Base-by-base conservation (phyloP, 768 basidiomycete species). In the Sarcomyxa edulis region DNA sequence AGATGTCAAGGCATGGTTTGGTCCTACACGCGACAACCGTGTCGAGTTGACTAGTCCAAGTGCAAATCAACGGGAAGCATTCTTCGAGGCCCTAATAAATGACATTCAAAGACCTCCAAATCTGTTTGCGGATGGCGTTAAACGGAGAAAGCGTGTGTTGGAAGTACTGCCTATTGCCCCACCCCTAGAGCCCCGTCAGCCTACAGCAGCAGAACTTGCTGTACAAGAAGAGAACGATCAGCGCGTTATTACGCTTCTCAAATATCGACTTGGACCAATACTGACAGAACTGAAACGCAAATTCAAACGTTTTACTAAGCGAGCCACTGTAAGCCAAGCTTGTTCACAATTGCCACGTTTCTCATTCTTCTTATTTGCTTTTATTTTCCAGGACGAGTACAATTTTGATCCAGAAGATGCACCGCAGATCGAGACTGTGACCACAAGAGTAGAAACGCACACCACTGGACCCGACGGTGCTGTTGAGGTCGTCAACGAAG, bases 1-100 rank as follows among this genome's bases (percentile, higher is more conserved):
- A 2, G 96, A 98, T 48, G 90, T 98, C 15, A 76, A 80, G 32
- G 68, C 75, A 4, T 98, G 96, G 95, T 99, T 99, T 50, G 96
- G 95, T 0, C 65, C 73, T 2, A 71, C 72, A 7, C 74, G 74
- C 28, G 82, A 85, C 29, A 91, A 84, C 49, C 80, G 87, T 12
- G 69, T 97, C n/a, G 61, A 66, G 22, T 64, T 97, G 10, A 46
- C 53, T 0, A 28, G 50, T 3, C 88, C 94, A 0, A 64, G 60
- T 0, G 37, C 58, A 1, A 60, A 66, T 36, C 78, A 86, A 49
- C 74, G 93, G 12, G 60, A 62, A 7, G 66, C 63, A 1, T 99
- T 96, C 72, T 98, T 98, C 49, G 66, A 72, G 12, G 66, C 75
- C 2, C 64, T 97, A 12, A 48, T 97, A 15, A 65, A 71, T 3